Percentiles rank a stretch among this genome's conserved stretches.
phyloP scores from a whole-genome alignment of 306 rosid species.

The Malus fusca region DNA sequence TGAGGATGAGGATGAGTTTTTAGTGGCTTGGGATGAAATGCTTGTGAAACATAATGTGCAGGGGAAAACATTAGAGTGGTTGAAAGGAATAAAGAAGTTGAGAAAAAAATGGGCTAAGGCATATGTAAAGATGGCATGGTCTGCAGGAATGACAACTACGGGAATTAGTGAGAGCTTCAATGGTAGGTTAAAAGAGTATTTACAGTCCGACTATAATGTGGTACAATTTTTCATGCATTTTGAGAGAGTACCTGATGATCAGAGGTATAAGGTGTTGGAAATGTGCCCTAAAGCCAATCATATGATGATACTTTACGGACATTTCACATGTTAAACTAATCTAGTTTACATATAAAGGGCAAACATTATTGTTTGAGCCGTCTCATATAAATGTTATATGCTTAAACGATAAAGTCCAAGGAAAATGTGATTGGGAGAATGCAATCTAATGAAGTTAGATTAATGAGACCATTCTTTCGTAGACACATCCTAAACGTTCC shows the following conservation, averaged over 20 bases:
- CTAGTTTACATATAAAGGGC: no score
- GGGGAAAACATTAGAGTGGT: neutral
- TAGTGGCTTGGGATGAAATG: neutral
- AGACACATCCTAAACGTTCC: no score
- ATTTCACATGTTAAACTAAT: no score
- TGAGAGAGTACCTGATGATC: neutral
- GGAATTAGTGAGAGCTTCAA: no score
- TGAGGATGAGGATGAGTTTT: neutral
- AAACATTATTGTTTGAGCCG: no score
- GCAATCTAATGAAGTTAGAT: no score
- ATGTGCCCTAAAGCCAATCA: no score
- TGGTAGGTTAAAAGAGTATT: neutral
- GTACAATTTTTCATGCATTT: neutral
- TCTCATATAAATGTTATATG: no score
- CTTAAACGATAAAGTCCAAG: no score
- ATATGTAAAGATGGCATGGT: neutral
- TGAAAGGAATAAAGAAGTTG: neutral
- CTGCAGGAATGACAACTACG: neutral
- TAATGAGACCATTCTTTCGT: no score
- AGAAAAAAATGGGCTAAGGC: neutral
- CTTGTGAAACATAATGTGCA: neutral
- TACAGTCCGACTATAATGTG: neutral
- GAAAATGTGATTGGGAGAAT: no score
- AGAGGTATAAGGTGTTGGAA: neutral
- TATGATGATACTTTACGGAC: no score